Conservation (phyloP, 257 asterid genomes). For the Nicotiana undulata region DNA sequence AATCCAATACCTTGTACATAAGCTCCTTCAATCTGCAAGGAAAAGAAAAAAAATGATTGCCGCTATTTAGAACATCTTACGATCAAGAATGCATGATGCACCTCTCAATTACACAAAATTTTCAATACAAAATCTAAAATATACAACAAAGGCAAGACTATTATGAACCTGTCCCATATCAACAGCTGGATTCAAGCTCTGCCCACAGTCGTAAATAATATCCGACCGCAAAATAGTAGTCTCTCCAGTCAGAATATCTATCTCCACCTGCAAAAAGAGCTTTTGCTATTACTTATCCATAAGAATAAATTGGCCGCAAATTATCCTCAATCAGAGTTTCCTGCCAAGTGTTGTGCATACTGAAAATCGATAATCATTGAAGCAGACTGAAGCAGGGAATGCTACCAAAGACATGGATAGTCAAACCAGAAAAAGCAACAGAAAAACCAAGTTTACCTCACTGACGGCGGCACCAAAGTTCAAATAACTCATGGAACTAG, state of each 20-base stretch:
- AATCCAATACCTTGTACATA: constrained; percentile 83
- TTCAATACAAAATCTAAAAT: background rate
- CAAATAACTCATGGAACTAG: constrained; percentile 30
- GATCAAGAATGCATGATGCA: background rate
- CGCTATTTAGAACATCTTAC: background rate
- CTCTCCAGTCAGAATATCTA: constrained; percentile 54
- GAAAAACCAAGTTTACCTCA: constrained; percentile 35
- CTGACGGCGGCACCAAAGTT: constrained; percentile 64
- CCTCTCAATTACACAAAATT: background rate
- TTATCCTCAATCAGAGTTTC: background rate
- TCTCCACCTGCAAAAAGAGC: constrained; percentile 47
- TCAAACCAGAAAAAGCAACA: background rate
- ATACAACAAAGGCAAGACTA: background rate
- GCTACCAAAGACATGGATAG: background rate
- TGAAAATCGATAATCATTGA: background rate
- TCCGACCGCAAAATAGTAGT: constrained; percentile 43
- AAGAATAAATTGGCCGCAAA: background rate
- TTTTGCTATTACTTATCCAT: background rate
- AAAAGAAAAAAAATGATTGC: background rate
- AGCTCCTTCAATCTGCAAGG: constrained; percentile 73
- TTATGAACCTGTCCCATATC: constrained; percentile 72
- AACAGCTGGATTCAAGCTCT: constrained; percentile 72
- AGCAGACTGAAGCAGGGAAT: background rate
- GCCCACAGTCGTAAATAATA: constrained; percentile 74
- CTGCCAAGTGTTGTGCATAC: background rate